Evolutionary conservation across 345 rosid genomes (phyloP).

Genomic region (Camelina laxa): DNA sequence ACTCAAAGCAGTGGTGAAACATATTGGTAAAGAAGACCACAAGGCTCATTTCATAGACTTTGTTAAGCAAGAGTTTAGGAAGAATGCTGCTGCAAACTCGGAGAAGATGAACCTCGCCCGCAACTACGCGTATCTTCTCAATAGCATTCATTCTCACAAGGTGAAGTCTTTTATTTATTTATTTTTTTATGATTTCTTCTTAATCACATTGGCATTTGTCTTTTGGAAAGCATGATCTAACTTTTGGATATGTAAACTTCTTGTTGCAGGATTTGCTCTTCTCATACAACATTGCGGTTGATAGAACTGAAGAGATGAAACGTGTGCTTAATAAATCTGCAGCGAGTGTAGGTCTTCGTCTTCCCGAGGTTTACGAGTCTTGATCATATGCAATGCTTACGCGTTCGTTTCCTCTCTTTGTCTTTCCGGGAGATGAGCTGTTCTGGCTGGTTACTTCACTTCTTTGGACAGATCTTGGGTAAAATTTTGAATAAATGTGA

Average conservation of each 20-base stretch:
- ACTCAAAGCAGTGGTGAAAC: conserved; percentile 70
- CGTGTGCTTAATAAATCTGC: conserved; percentile 78
- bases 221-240: too few species aligned
- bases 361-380: conserved; percentile 77
- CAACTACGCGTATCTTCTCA: conserved; percentile 66
- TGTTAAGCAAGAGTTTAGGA: conserved; percentile 62
- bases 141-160: conserved; percentile 87
- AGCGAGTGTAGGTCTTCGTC: conserved; percentile 91
- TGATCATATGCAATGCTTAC: conserved; percentile 41
- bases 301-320: conserved; percentile 84
- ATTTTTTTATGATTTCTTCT: not conserved
- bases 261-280: conserved; percentile 69
- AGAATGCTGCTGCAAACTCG: conserved; percentile 31
- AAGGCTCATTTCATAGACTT: conserved; percentile 74
- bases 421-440: not conserved
- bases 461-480: conserved; percentile 17
- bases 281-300: conserved; percentile 92
- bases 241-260: not conserved
- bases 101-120: conserved; percentile 71
- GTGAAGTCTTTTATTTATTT: conserved; percentile 45
- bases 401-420: not conserved
- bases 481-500: conserved; percentile 8
- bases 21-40: conserved; percentile 75
- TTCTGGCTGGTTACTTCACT: conserved; percentile 7
- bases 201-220: not conserved